These are phyloP conservation scores for Sambucus nigra DNA, from an alignment of 129 eudicot genomes.

Conservation along the genomic window DNA sequence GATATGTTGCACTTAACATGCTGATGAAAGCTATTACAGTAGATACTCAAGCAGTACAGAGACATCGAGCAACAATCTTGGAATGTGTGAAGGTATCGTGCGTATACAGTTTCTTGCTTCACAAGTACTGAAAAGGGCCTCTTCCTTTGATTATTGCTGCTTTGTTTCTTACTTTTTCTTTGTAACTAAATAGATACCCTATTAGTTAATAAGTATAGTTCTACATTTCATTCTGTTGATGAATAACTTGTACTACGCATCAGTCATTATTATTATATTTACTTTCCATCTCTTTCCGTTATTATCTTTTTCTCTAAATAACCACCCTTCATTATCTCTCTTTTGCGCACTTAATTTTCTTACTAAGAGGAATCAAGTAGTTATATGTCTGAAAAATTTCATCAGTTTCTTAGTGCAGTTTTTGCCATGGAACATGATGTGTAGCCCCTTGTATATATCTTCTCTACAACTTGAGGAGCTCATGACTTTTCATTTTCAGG, in stretches of 20 bases:
- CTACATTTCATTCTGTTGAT: not conserved
- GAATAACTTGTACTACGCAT: not conserved
- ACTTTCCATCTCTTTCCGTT: not conserved
- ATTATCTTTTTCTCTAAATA: not conserved
- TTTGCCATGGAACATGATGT: constrained; percentile 5
- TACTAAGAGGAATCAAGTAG: not conserved
- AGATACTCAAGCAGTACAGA: constrained; percentile 98
- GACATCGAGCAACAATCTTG: constrained; percentile 95
- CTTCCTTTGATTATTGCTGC: not conserved
- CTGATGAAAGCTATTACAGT: constrained; percentile 82
- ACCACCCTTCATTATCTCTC: not conserved
- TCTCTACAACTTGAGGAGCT: constrained; percentile 9
- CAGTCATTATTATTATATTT: not conserved
- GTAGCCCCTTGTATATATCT: constrained; percentile 7
- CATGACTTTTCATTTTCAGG: constrained; percentile 40
- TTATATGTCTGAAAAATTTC: not conserved
- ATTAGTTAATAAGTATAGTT: not conserved
- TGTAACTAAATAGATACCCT: not conserved
- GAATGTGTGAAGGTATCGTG: constrained; percentile 95
- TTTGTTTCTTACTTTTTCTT: not conserved
- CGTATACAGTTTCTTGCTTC: not conserved
- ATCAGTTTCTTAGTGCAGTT: not conserved
- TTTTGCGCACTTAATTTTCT: not conserved
- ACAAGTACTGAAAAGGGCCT: not conserved
- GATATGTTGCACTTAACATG: constrained; percentile 98